phyloP scores from a whole-genome alignment of 2,329 filamentous ascomycete genomes.

The Ilyonectria sp. region DNA sequence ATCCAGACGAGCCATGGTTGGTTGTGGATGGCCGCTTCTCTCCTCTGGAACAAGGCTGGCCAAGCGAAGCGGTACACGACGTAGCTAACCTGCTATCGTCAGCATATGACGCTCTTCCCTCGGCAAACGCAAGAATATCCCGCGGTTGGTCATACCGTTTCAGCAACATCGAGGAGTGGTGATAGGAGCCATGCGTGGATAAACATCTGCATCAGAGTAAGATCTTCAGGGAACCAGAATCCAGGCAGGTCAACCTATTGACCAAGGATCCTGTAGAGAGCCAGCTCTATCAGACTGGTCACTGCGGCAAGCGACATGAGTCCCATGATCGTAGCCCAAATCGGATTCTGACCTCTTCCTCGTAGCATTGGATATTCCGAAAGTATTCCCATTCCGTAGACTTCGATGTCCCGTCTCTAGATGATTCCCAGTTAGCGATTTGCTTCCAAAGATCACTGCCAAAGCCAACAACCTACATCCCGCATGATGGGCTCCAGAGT shows the following conservation, averaged over 20 bases:
- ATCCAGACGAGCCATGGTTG: slow-evolving; percentile 29
- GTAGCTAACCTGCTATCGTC: slow-evolving; percentile 15
- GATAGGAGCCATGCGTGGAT: slow-evolving; percentile 40
- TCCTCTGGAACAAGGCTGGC: slow-evolving; percentile 7
- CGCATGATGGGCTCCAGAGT: slow-evolving; percentile 42
- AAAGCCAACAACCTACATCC: slow-evolving; percentile 31
- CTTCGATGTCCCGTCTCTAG: slow-evolving; percentile 39
- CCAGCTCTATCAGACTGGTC: slow-evolving; percentile 18
- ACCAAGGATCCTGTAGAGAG: slow-evolving; percentile 18
- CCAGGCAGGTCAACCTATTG: slow-evolving; percentile 27
- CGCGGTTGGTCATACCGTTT: slow-evolving; percentile 36
- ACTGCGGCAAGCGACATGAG: slow-evolving; percentile 25
- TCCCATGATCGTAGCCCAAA: slow-evolving; percentile 23
- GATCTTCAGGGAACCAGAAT: slow-evolving; percentile 39
- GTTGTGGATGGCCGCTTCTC: slow-evolving; percentile 10
- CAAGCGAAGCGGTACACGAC: background rate
- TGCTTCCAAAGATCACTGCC: background rate
- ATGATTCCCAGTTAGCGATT: background rate
- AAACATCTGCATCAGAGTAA: slow-evolving; percentile 29
- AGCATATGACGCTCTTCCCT: background rate
- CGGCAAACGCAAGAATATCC: background rate
- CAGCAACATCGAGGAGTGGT: slow-evolving; percentile 42
- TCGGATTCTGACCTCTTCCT: slow-evolving; percentile 19
- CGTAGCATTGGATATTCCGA: slow-evolving; percentile 21
- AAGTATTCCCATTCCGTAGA: slow-evolving; percentile 38